A percentile compares a stretch with the other conserved stretches of the same genome.
These are phyloP conservation scores for Rosa multiflora DNA, from an alignment of 306 rosid genomes.

Conservation along the genomic window DNA sequence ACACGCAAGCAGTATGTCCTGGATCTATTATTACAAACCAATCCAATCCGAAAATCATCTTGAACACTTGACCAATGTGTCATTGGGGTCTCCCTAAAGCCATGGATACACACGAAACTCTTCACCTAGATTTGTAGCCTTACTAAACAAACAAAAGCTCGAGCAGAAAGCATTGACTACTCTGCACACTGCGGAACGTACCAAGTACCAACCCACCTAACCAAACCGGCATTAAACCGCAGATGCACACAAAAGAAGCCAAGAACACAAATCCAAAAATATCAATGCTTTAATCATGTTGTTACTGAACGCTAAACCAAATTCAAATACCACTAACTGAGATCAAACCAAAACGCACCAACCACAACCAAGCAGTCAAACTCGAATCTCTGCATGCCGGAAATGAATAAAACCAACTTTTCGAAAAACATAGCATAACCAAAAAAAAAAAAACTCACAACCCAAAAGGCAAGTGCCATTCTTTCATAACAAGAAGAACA, in stretches of 20 bases:
- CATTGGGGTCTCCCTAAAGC: not conserved
- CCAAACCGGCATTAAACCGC: conserved; percentile 3
- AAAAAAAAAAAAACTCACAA: not conserved
- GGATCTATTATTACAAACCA: conserved; percentile 9
- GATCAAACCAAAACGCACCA: conserved; percentile 21
- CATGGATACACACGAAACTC: not conserved
- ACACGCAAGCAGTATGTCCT: not conserved
- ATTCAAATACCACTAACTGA: conserved; percentile 21
- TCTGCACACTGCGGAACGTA: not conserved
- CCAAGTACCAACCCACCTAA: not conserved
- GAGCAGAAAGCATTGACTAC: conserved; percentile 1
- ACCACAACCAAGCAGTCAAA: conserved; percentile 9
- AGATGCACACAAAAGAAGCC: conserved; percentile 30
- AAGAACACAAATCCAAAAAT: not conserved
- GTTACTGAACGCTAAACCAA: conserved; percentile 7
- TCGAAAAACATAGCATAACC: not conserved
- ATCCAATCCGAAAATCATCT: not conserved
- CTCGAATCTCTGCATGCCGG: conserved; percentile 43
- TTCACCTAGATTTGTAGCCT: not conserved
- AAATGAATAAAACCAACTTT: not conserved
- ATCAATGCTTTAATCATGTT: not conserved
- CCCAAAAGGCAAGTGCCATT: not conserved
- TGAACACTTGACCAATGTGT: not conserved
- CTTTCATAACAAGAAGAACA: not conserved
- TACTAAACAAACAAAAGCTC: conserved; percentile 1